A percentile compares a stretch with the other conserved stretches of the same genome.
Evolutionary conservation across 371 early-diverging fungal genomes (phyloP).

Genomic region (Mortierella sp.): DNA sequence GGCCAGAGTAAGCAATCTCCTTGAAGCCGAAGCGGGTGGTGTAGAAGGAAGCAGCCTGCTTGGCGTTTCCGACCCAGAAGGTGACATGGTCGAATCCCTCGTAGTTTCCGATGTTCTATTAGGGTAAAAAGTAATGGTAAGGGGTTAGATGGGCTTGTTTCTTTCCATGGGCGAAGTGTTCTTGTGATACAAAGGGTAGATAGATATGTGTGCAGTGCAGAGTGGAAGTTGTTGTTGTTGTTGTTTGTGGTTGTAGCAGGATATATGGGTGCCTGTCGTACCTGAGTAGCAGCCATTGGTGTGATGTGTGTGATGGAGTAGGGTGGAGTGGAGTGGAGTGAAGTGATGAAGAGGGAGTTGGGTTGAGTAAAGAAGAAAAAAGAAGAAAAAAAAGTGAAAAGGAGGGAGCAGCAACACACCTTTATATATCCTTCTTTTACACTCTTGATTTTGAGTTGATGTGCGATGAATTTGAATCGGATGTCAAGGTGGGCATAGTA

Average conservation of each 20-base stretch:
- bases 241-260: not conserved
- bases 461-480: not conserved
- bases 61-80: constrained; percentile 94
- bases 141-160: not conserved
- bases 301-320: not conserved
- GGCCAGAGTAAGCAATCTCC: constrained; percentile 93
- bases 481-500: not conserved
- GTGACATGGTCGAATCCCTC: constrained; percentile 79
- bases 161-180: not conserved
- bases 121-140: not conserved
- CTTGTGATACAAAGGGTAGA: not conserved
- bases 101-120: constrained; percentile 50
- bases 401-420: not conserved
- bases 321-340: not conserved
- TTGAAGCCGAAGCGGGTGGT: constrained; percentile 91
- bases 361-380: not conserved
- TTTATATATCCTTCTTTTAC: not conserved
- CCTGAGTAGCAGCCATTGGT: constrained; percentile 9
- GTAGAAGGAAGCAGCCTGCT: constrained; percentile 95
- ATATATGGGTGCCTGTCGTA: not conserved
- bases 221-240: not conserved
- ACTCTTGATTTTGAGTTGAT: not conserved
- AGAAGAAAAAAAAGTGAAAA: not conserved
- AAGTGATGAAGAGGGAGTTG: not conserved
- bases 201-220: not conserved